Percentiles rank a stretch among this genome's conserved stretches.
These are phyloP conservation scores for Davidsoniella neocaledoniae DNA, from an alignment of 2,329 filamentous ascomycete species.

Conservation along the genomic window DNA sequence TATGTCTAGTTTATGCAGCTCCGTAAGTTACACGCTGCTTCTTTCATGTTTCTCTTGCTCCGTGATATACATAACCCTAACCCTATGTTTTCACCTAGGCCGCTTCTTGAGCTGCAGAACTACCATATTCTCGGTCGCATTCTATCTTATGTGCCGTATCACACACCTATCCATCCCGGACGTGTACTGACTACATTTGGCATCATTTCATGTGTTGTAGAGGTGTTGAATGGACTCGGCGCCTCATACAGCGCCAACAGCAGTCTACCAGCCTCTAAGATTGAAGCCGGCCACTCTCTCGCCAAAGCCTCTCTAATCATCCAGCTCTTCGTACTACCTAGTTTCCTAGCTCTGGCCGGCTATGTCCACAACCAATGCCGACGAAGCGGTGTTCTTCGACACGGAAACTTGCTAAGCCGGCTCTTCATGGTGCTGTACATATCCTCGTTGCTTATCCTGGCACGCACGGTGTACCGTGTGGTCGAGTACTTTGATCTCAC, in stretches of 20 bases:
- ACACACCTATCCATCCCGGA: slow-evolving; percentile 32
- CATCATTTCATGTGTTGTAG: slow-evolving; percentile 29
- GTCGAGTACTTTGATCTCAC: slow-evolving; percentile 41
- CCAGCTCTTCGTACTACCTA: slow-evolving; percentile 34
- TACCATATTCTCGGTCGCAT: slow-evolving; percentile 44
- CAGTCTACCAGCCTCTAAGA: slow-evolving; percentile 21
- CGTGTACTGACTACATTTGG: slow-evolving; percentile 30
- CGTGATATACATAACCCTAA: slow-evolving; percentile 16
- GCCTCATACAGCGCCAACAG: slow-evolving; percentile 31
- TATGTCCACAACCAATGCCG: slow-evolving; percentile 31
- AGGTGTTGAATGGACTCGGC: slow-evolving; percentile 30
- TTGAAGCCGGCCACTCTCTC: slow-evolving; percentile 27
- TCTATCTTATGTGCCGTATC: slow-evolving; percentile 42
- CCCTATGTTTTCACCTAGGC: slow-evolving; percentile 15
- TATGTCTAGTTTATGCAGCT: slow-evolving; percentile 21
- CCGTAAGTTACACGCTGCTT: slow-evolving; percentile 17
- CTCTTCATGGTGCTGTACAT: slow-evolving; percentile 33
- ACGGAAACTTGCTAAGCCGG: slow-evolving; percentile 19
- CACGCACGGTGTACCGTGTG: slow-evolving; percentile 39
- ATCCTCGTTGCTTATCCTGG: slow-evolving; percentile 30
- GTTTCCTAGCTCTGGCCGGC: slow-evolving; percentile 31
- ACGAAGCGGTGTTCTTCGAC: slow-evolving; percentile 19
- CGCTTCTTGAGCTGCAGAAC: slow-evolving; percentile 42
- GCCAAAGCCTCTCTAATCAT: slow-evolving; percentile 34
- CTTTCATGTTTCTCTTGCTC: not conserved